Conservation (phyloP, 2,329 filamentous ascomycete species). For the Arthrobotrys sphaeroides region DNA sequence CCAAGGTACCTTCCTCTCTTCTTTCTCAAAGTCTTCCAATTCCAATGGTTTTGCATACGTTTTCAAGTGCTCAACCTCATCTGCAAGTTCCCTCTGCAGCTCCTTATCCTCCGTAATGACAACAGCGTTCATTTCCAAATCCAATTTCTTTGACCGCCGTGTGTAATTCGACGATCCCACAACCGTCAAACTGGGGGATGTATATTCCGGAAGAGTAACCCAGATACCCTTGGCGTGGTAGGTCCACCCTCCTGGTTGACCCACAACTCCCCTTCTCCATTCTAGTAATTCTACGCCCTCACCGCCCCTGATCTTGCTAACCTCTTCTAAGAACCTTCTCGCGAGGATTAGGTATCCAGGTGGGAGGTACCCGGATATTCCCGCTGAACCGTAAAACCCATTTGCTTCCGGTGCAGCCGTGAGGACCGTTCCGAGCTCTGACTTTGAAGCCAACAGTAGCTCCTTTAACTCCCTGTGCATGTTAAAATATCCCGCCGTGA, state of each 20-base stretch:
- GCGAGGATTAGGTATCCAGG: slow-evolving; percentile 91
- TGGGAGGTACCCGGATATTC: slow-evolving; percentile 88
- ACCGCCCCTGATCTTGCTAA: slow-evolving; percentile 66
- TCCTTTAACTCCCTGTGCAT: slow-evolving; percentile 84
- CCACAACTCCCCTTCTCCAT: slow-evolving; percentile 84
- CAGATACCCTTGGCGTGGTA: slow-evolving; percentile 98
- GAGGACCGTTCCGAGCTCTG: slow-evolving; percentile 78
- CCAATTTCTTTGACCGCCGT: slow-evolving; percentile 87
- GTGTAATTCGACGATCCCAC: slow-evolving; percentile 97
- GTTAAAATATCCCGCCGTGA: slow-evolving; percentile 98
- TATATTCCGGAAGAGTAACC: slow-evolving; percentile 76
- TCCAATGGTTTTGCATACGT: slow-evolving; percentile 75
- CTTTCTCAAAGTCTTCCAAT: slow-evolving; percentile 79
- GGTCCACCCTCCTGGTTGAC: slow-evolving; percentile 86
- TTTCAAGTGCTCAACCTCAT: slow-evolving; percentile 83
- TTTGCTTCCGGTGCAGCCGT: slow-evolving; percentile 94
- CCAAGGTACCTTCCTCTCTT: slow-evolving; percentile 83
- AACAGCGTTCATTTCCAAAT: slow-evolving; percentile 87
- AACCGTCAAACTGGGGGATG: slow-evolving; percentile 78
- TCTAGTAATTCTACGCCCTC: slow-evolving; percentile 78
- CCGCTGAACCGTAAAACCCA: slow-evolving; percentile 88
- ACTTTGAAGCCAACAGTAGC: slow-evolving; percentile 78
- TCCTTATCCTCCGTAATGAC: slow-evolving; percentile 81
- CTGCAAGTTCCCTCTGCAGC: slow-evolving; percentile 76
- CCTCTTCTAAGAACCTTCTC: slow-evolving; percentile 77